phyloP scores from a whole-genome alignment of 2,329 filamentous ascomycete genomes.

The Albophoma yamanashiensis region DNA sequence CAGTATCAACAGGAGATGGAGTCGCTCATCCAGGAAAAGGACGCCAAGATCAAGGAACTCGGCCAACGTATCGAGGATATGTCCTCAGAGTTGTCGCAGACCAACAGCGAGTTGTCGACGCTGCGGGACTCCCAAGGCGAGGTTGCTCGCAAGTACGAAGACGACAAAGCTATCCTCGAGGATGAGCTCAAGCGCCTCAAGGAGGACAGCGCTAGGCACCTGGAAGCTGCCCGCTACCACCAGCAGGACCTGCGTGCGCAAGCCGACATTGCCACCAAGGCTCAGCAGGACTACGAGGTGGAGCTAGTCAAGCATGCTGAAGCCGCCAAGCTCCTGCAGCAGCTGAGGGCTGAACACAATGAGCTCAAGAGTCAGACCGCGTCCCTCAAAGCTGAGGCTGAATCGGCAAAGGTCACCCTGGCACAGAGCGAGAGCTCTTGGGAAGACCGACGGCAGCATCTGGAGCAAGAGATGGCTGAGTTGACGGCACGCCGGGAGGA shows the following conservation, averaged over 20 bases:
- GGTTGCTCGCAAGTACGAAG: constrained; percentile 56
- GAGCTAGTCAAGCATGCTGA: constrained; percentile 93
- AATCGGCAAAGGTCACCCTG: constrained; percentile 72
- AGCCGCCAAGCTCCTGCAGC: constrained; percentile 76
- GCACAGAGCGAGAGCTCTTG: constrained; percentile 78
- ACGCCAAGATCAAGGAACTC: constrained; percentile 68
- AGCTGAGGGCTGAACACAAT: constrained; percentile 70
- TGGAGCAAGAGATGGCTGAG: constrained; percentile 77
- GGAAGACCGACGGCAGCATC: constrained; percentile 68
- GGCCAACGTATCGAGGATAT: constrained; percentile 77
- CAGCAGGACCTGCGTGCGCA: constrained; percentile 89
- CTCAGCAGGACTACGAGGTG: constrained; percentile 90
- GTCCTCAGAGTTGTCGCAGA: constrained; percentile 66
- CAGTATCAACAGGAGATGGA: constrained; percentile 86
- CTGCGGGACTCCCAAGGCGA: constrained; percentile 76
- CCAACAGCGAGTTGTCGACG: constrained; percentile 71
- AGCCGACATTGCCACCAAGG: constrained; percentile 83
- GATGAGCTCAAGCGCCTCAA: constrained; percentile 71
- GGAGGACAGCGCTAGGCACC: constrained; percentile 71
- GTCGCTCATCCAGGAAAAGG: constrained; percentile 62
- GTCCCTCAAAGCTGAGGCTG: constrained; percentile 66
- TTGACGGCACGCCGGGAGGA: constrained; percentile 73
- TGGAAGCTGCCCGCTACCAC: constrained; percentile 71
- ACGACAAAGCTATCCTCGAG: constrained; percentile 72
- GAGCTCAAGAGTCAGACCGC: constrained; percentile 70